Conservation (phyloP, 1,284 basidiomycete genomes). For the Trichosporon sp. region DNA sequence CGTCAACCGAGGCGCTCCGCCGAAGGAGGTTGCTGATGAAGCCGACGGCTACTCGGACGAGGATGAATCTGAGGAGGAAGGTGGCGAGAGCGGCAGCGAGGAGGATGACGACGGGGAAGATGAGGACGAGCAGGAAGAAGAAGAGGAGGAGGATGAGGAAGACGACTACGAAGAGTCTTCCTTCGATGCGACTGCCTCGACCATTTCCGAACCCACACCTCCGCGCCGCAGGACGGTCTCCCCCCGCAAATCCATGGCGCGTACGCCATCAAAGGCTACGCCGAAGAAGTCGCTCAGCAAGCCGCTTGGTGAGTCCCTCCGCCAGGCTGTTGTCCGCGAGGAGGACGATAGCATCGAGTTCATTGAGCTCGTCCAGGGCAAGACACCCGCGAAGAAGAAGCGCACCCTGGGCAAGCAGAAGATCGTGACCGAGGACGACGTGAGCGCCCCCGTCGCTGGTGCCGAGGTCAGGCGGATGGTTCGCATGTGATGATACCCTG, state of each 20-base stretch:
- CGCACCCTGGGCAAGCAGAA: slow-evolving; percentile 59
- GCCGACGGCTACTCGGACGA: slow-evolving; percentile 38
- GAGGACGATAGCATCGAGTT: slow-evolving; percentile 38
- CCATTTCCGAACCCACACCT: slow-evolving; percentile 35
- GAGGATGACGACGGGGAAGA: slow-evolving; percentile 34
- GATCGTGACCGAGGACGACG: slow-evolving; percentile 60
- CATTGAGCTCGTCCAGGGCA: slow-evolving; percentile 8
- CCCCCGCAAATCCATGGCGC: slow-evolving; percentile 20
- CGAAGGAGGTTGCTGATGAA: slow-evolving; percentile 19
- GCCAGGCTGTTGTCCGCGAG: slow-evolving; percentile 34
- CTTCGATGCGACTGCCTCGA: slow-evolving; percentile 31
- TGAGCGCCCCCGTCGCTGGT: slow-evolving; percentile 37
- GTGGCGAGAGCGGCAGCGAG: slow-evolving; percentile 32
- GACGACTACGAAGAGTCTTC: slow-evolving; percentile 47
- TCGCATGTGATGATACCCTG: slow-evolving; percentile 23
- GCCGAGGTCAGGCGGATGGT: slow-evolving; percentile 51
- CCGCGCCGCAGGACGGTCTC: slow-evolving; percentile 34
- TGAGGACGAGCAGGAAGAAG: slow-evolving; percentile 47
- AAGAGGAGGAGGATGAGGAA: slow-evolving; percentile 48
- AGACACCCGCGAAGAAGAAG: slow-evolving; percentile 46
- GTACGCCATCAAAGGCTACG: slow-evolving; percentile 16
- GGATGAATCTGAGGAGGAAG: slow-evolving; percentile 32
- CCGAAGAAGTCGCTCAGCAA: slow-evolving; percentile 17
- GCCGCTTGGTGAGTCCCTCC: slow-evolving; percentile 39
- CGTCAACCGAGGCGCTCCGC: slow-evolving; percentile 19